These are phyloP conservation scores for Malassezia obtusa DNA, from an alignment of 1,284 basidiomycete species.

Conservation along the genomic window DNA sequence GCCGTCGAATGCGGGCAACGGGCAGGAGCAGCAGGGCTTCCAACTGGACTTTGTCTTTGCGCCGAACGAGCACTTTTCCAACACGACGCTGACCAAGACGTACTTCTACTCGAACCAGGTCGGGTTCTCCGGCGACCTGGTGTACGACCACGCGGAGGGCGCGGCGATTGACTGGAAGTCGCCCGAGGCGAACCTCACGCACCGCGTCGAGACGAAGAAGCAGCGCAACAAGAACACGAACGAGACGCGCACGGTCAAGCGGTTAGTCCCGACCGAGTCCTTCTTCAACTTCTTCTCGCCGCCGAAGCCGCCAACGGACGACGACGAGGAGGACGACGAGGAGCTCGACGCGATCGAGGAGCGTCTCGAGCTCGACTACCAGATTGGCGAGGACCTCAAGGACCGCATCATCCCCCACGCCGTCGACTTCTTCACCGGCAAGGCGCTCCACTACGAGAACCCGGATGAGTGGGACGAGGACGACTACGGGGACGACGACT, in stretches of 20 bases:
- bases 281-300: conserved; percentile 49
- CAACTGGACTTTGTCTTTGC: conserved; percentile 75
- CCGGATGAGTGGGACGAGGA: conserved; percentile 53
- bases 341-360: conserved; percentile 58
- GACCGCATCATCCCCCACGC: conserved; percentile 93
- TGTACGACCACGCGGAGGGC: conserved; percentile 85
- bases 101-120: conserved; percentile 87
- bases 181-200: conserved; percentile 83
- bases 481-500: conserved; percentile 51
- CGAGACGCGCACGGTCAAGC: conserved; percentile 48
- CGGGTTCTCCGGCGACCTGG: conserved; percentile 85
- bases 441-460: conserved; percentile 79
- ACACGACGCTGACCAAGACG: conserved; percentile 76
- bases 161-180: conserved; percentile 92
- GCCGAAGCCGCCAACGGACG: conserved; percentile 41
- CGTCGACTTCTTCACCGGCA: conserved; percentile 79
- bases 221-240: conserved; percentile 73
- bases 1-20: conserved; percentile 26
- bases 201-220: conserved; percentile 97
- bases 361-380: conserved; percentile 87
- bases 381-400: conserved; percentile 96
- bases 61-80: conserved; percentile 76
- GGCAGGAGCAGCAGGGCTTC: conserved; percentile 69
- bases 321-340: conserved; percentile 37
- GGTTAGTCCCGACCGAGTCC: conserved; percentile 44